Evolutionary conservation across 352 stramenopile genomes (phyloP), one percentile per base, ranked within the genome.

Genomic region (Aphanomyces invadans): DNA sequence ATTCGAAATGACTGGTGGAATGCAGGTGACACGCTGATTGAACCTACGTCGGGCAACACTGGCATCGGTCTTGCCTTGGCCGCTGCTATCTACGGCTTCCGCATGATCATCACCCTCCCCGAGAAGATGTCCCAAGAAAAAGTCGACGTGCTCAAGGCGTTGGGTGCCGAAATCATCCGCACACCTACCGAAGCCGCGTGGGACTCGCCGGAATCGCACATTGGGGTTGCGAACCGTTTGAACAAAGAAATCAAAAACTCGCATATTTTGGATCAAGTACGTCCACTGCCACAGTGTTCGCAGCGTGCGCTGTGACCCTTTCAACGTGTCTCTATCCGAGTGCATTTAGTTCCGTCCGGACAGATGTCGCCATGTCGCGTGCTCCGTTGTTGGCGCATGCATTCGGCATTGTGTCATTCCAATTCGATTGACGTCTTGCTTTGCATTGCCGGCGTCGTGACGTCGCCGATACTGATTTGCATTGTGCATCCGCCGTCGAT

Each of bases 81-180:
- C 2, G 95, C 95, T 39, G 96, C 95, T 32, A 89, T 96, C 71
- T 98, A 98, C 73, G 97, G 97, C 62, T 99, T 99, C 82, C 79
- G 88, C 42, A 92, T 92, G 71, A 97, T 97, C 74, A 95, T 97
- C 64, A 97, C 86, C 44, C 69, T 96, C 19, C 86, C 90, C 0
- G 93, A 98, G 77, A 98, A 98, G 78, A 99, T 99, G 96, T 97
- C 87, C 32, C 87, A 98, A 63, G 95, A 99, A 77, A 97, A 97
- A 70, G 90, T 97, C 25, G 89, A 98, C 68, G 82, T 99, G 29
- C 79, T 99, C 26, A 98, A 98, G 74, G 95, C 95, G 12, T 79
- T 98, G 21, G 95, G 95, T 19, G 93, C 92, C 5, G 90, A 98
- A 74, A 98, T 98, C 70, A 96, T 98, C 70, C 86, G 94, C 62